Evolutionary conservation across 2,329 filamentous ascomycete genomes (phyloP).

Genomic region (Trichoderma endophyticum): DNA sequence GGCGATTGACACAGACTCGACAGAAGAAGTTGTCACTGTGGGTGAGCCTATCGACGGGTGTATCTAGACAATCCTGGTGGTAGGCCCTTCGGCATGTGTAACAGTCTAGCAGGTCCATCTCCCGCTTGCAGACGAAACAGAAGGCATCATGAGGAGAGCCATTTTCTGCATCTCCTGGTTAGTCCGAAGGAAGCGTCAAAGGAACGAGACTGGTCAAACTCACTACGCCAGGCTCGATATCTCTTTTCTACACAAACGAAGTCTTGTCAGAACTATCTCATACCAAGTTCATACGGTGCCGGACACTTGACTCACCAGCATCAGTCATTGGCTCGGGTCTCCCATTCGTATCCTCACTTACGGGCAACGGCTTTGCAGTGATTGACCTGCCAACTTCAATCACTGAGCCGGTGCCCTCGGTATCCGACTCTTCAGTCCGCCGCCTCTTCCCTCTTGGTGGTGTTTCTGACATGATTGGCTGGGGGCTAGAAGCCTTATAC

Average conservation of each 20-base stretch:
- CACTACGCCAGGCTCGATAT: conserved; percentile 15
- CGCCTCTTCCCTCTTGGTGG: background rate
- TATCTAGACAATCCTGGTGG: conserved; percentile 8
- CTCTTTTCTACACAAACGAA: background rate
- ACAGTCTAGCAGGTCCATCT: background rate
- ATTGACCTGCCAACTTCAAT: background rate
- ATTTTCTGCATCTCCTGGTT: background rate
- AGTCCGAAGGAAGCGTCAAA: background rate
- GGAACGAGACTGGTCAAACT: background rate
- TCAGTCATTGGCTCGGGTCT: background rate
- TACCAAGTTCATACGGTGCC: background rate
- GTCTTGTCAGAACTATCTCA: background rate
- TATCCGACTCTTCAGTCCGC: conserved; percentile 6
- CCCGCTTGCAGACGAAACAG: conserved; percentile 3
- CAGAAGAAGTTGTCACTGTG: conserved; percentile 11
- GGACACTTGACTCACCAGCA: background rate
- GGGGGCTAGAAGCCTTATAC: background rate
- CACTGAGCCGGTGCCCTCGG: background rate
- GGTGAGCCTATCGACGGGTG: background rate
- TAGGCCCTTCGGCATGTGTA: conserved; percentile 14
- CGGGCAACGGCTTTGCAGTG: background rate
- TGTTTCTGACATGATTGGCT: background rate
- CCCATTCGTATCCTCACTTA: background rate
- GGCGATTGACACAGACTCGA: background rate
- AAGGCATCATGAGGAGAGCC: conserved; percentile 6